Conservation (phyloP, 345 rosid species). For the Aquilaria sinensis region DNA sequence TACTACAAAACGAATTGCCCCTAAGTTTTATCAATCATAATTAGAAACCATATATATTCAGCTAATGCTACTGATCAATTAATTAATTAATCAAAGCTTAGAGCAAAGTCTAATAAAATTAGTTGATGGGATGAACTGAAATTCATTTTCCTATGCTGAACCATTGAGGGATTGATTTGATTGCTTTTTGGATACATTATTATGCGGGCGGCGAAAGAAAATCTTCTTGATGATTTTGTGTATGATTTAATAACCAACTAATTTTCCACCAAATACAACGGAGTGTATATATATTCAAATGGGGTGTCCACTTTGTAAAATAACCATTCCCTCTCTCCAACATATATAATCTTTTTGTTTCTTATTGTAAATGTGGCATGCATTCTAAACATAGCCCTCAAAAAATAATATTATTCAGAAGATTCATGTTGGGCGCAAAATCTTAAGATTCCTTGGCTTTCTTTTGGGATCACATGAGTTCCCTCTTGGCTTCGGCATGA, state of each 20-base stretch:
- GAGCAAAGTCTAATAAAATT: no score
- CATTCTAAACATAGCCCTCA: not conserved
- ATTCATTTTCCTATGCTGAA: no score
- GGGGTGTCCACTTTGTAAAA: constrained; percentile 13
- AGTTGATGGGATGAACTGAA: no score
- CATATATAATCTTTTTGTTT: not conserved
- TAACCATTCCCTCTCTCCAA: constrained; percentile 1
- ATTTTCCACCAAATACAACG: constrained; percentile 14
- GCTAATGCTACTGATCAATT: no score
- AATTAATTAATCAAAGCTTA: no score
- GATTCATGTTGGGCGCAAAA: constrained; percentile 35
- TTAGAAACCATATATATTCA: no score
- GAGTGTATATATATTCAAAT: constrained; percentile 5
- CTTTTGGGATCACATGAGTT: constrained; percentile 23
- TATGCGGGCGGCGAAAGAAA: constrained; percentile 13
- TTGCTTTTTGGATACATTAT: no score
- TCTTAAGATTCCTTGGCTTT: constrained; percentile 34
- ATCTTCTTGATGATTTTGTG: constrained; percentile 23
- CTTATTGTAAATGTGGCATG: no score
- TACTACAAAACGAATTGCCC: no score
- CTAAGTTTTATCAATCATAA: no score
- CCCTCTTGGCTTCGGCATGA: constrained; percentile 7
- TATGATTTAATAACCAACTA: constrained; percentile 13
- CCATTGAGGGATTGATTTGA: no score
- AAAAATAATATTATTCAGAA: constrained; percentile 14